Evolutionary conservation across 495 filamentous ascomycete species (phyloP).

Genomic region (Lasiosphaeris hirsuta): DNA sequence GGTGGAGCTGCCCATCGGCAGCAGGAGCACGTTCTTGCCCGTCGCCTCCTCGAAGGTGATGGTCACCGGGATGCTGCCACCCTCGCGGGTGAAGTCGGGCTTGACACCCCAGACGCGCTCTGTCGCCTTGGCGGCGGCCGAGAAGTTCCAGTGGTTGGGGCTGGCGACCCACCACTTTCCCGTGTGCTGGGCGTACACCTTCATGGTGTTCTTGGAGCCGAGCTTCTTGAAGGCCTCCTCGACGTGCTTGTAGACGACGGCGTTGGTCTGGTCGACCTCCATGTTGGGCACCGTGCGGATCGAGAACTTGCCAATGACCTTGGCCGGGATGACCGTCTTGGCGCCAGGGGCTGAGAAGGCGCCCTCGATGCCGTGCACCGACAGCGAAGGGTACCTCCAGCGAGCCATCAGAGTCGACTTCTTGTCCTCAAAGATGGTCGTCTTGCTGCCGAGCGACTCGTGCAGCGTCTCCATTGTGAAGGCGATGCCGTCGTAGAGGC

Average conservation of each 20-base stretch:
- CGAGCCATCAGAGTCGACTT: constrained; percentile 89
- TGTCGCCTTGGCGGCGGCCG: constrained; percentile 86
- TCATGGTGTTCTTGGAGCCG: constrained; percentile 83
- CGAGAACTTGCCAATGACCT: constrained; percentile 96
- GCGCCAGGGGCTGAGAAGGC: constrained; percentile 91
- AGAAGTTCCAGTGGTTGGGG: constrained; percentile 98
- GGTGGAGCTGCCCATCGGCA: constrained; percentile 95
- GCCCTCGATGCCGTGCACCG: constrained; percentile 94
- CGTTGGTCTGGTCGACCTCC: constrained; percentile 84
- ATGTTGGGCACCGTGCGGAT: constrained; percentile 97
- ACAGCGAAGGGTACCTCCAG: constrained; percentile 91
- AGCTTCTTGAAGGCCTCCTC: constrained; percentile 77
- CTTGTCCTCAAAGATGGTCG: constrained; percentile 78
- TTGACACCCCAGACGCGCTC: constrained; percentile 87
- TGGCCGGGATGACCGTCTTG: constrained; percentile 98
- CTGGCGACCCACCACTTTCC: constrained; percentile 98
- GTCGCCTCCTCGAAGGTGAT: constrained; percentile 96
- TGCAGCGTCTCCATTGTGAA: constrained; percentile 96
- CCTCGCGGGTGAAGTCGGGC: constrained; percentile 94
- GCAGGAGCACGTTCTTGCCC: constrained; percentile 93
- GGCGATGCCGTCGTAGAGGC: constrained; percentile 77
- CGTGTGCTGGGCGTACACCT: constrained; percentile 74
- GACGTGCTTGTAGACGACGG: constrained; percentile 75
- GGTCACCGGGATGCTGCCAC: constrained; percentile 94
- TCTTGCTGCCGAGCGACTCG: constrained; percentile 82